phyloP scores from a whole-genome alignment of 2,329 filamentous ascomycete species.

The Arthrobotrys musiformis region DNA sequence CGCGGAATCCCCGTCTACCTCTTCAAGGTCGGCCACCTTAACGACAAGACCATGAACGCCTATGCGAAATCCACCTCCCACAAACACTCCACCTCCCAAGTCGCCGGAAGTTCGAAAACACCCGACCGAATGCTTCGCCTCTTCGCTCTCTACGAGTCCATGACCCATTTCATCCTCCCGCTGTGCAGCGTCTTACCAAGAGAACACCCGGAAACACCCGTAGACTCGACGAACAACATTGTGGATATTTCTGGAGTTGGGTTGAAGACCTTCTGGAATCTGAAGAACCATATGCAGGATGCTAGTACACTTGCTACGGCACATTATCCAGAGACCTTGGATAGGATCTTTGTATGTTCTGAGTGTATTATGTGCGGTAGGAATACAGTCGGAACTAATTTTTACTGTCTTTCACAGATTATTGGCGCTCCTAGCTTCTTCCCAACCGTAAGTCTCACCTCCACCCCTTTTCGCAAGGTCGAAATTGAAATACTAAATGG shows the following conservation, averaged over 20 bases:
- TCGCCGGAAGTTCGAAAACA: conserved; percentile 71
- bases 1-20: conserved; percentile 93
- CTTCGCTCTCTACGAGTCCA: conserved; percentile 92
- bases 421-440: conserved; percentile 92
- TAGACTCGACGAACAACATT: conserved; percentile 92
- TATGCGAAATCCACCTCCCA: conserved; percentile 74
- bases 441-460: conserved; percentile 71
- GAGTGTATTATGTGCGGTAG: neutral
- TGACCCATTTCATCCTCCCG: conserved; percentile 86
- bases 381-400: neutral
- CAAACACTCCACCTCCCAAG: conserved; percentile 67
- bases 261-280: conserved; percentile 93
- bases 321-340: conserved; percentile 93
- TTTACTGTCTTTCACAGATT: conserved; percentile 65
- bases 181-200: conserved; percentile 77
- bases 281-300: conserved; percentile 93
- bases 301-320: conserved; percentile 88
- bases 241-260: conserved; percentile 90
- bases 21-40: conserved; percentile 84
- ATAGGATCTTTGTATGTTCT: conserved; percentile 74
- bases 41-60: conserved; percentile 80
- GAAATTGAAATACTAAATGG: too few species aligned
- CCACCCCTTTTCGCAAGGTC: neutral
- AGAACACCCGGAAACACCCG: conserved; percentile 73
- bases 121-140: conserved; percentile 79